Conservation (phyloP, 2,329 filamentous ascomycete species). For the Pseudogymnoascus sp. region DNA sequence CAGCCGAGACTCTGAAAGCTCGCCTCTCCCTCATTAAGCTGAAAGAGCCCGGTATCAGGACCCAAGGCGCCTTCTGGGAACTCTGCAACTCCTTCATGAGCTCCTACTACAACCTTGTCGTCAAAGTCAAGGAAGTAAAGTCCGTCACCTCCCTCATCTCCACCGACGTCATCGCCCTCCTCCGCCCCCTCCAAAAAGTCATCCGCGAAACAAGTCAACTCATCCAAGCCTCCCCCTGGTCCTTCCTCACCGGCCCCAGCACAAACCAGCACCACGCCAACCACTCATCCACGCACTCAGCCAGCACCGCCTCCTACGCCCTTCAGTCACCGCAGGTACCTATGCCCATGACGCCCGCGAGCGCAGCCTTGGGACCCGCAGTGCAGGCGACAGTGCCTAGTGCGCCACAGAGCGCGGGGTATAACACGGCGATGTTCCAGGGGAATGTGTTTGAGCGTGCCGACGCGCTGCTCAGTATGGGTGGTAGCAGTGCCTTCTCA, state of each 20-base stretch:
- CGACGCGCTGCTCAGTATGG: conserved; percentile 25
- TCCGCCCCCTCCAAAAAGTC: conserved; percentile 74
- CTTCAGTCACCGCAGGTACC: conserved; percentile 39
- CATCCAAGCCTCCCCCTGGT: conserved; percentile 61
- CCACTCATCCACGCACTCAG: not conserved
- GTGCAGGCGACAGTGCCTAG: conserved; percentile 83
- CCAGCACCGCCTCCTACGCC: conserved; percentile 14
- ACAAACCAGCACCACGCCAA: not conserved
- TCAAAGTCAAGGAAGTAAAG: conserved; percentile 49
- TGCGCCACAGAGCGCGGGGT: conserved; percentile 41
- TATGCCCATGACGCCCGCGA: conserved; percentile 79
- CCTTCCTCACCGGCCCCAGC: not conserved
- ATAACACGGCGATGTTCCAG: conserved; percentile 23
- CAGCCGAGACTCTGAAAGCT: conserved; percentile 64
- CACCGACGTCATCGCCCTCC: conserved; percentile 62
- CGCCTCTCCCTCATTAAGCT: conserved; percentile 75
- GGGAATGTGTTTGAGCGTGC: conserved; percentile 28
- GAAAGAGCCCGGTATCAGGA: conserved; percentile 71
- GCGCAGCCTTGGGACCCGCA: conserved; percentile 80
- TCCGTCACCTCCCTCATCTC: conserved; percentile 42
- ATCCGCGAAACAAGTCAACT: conserved; percentile 73
- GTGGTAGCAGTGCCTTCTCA: conserved; percentile 16
- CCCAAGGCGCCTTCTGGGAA: conserved; percentile 54
- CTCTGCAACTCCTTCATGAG: conserved; percentile 69
- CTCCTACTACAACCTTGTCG: conserved; percentile 61